Conservation (phyloP, 2,329 filamentous ascomycete genomes). For the Parafenestella ontariensis region DNA sequence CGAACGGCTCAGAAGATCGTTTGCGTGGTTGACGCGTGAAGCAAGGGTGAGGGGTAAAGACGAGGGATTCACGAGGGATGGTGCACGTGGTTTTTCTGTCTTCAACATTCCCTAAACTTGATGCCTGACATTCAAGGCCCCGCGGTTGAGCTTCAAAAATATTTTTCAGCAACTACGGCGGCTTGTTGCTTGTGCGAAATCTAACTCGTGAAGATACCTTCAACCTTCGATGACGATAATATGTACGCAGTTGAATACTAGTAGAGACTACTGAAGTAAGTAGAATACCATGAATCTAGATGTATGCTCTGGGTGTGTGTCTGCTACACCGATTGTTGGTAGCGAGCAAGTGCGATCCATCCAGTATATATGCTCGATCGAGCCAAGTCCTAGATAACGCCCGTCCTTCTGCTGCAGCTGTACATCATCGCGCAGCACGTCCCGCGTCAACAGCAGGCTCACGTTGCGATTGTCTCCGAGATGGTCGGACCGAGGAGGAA, state of each 20-base stretch:
- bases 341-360: neutral
- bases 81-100: neutral
- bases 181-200: no score
- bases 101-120: neutral
- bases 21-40: neutral
- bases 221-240: no score
- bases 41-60: neutral
- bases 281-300: no score
- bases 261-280: no score
- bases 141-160: no score
- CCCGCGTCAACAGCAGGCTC: neutral
- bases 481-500: slow-evolving; percentile 12
- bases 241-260: no score
- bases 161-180: no score
- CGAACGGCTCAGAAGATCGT: no score
- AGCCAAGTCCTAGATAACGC: neutral
- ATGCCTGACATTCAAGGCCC: no score
- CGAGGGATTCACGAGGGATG: neutral
- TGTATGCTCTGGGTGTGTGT: no score
- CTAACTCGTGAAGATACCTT: no score
- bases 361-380: neutral
- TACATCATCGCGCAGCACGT: slow-evolving; percentile 2
- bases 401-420: neutral
- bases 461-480: neutral
- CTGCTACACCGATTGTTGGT: neutral